Evolutionary conservation across 1,284 basidiomycete species (phyloP).

Genomic region (Caloboletus inedulis): DNA sequence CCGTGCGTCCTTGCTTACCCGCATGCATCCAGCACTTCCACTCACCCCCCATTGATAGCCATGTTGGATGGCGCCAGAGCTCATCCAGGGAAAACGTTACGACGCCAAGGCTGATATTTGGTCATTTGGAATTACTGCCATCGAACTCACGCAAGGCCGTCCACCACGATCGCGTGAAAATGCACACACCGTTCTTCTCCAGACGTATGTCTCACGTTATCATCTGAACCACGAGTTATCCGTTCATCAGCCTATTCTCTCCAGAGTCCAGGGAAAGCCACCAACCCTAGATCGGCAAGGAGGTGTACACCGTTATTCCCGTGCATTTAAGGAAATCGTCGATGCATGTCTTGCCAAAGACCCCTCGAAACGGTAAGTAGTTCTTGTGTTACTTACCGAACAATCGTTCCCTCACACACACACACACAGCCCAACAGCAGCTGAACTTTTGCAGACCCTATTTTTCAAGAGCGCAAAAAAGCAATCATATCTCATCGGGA

Average conservation of each 20-base stretch:
- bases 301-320: constrained; percentile 76
- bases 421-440: constrained; percentile 62
- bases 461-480: constrained; percentile 80
- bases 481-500: constrained; percentile 68
- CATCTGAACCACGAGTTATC: constrained; percentile 4
- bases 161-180: constrained; percentile 78
- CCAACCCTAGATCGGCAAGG: constrained; percentile 73
- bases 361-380: constrained; percentile 59
- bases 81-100: constrained; percentile 81
- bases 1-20: constrained; percentile 45
- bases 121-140: constrained; percentile 88
- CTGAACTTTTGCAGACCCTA: constrained; percentile 71
- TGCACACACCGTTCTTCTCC: constrained; percentile 71
- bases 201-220: constrained; percentile 50
- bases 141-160: constrained; percentile 80
- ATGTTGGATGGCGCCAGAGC: constrained; percentile 93
- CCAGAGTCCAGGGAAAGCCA: constrained; percentile 65
- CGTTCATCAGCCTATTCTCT: constrained; percentile 15
- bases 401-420: constrained; percentile 1
- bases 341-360: constrained; percentile 82
- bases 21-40: background rate
- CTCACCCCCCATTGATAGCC: constrained; percentile 45
- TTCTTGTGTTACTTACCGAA: background rate
- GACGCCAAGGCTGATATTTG: constrained; percentile 87
- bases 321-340: constrained; percentile 78